Conservation (phyloP, 2,329 filamentous ascomycete genomes). For the Penicillium sclerotiorum region DNA sequence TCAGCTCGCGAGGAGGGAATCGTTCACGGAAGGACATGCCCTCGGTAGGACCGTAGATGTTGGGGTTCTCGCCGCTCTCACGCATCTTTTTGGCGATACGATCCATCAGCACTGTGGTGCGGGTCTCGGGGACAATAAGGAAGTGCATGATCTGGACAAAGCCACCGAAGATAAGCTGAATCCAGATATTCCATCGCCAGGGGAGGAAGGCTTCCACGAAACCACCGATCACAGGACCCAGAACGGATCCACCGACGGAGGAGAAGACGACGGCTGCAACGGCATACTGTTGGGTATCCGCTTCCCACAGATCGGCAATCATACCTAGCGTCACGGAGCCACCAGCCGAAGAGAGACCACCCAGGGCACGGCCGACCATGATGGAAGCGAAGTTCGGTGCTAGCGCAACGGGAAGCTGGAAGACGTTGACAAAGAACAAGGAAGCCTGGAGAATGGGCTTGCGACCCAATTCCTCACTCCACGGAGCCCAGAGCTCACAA, state of each 20-base stretch:
- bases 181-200: constrained; percentile 83
- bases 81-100: constrained; percentile 74
- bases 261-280: constrained; percentile 78
- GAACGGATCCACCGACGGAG: constrained; percentile 74
- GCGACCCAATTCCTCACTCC: constrained; percentile 80
- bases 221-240: constrained; percentile 77
- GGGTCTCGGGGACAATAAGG: constrained; percentile 74
- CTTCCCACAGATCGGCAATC: constrained; percentile 74
- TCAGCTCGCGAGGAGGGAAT: constrained; percentile 61
- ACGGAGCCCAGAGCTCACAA: constrained; percentile 85
- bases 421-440: constrained; percentile 76
- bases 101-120: constrained; percentile 76
- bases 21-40: constrained; percentile 62
- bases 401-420: constrained; percentile 70
- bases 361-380: constrained; percentile 70
- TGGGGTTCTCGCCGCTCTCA: constrained; percentile 58
- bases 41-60: constrained; percentile 74
- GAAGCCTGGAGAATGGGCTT: constrained; percentile 74
- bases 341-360: constrained; percentile 71
- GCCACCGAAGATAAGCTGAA: constrained; percentile 77
- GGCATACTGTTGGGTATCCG: constrained; percentile 72
- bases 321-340: constrained; percentile 74
- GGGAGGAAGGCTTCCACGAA: constrained; percentile 68
- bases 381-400: constrained; percentile 73
- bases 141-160: constrained; percentile 69